These are phyloP conservation scores for Trichoderma sp. DNA, from an alignment of 2,329 filamentous ascomycete species.

Conservation along the genomic window DNA sequence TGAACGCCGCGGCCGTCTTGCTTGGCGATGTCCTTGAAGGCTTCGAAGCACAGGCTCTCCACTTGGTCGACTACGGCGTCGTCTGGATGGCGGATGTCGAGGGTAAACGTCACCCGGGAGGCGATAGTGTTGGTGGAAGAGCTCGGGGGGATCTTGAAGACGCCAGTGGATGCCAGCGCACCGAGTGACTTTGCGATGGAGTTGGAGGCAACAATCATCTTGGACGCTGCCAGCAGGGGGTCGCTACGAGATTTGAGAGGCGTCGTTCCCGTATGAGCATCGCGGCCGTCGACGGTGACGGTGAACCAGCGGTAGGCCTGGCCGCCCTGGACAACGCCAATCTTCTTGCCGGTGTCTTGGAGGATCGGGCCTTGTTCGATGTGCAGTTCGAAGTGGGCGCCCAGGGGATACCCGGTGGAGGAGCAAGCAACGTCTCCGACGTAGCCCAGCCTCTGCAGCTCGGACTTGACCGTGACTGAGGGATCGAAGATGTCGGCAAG, in stretches of 20 bases:
- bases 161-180: conserved; percentile 40
- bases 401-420: conserved; percentile 55
- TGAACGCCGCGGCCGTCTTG: conserved; percentile 42
- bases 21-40: conserved; percentile 34
- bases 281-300: conserved; percentile 37
- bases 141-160: conserved; percentile 51
- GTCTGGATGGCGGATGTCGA: conserved; percentile 64
- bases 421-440: conserved; percentile 30
- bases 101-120: conserved; percentile 64
- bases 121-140: conserved; percentile 73
- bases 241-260: conserved; percentile 41
- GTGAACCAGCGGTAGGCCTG: conserved; percentile 42
- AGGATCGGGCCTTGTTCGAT: conserved; percentile 74
- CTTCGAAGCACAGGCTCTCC: conserved; percentile 32
- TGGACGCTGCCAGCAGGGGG: conserved; percentile 40
- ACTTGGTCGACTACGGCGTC: conserved; percentile 57
- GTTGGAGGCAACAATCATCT: conserved; percentile 41
- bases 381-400: conserved; percentile 80
- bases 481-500: conserved; percentile 58
- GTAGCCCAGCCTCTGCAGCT: conserved; percentile 70
- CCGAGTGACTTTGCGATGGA: conserved; percentile 34
- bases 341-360: conserved; percentile 45
- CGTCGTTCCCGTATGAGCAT: conserved; percentile 40
- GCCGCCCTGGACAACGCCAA: conserved; percentile 41
- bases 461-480: conserved; percentile 37